Conservation (phyloP, 2,329 filamentous ascomycete species). For the Rasamsonia emersonii region DNA sequence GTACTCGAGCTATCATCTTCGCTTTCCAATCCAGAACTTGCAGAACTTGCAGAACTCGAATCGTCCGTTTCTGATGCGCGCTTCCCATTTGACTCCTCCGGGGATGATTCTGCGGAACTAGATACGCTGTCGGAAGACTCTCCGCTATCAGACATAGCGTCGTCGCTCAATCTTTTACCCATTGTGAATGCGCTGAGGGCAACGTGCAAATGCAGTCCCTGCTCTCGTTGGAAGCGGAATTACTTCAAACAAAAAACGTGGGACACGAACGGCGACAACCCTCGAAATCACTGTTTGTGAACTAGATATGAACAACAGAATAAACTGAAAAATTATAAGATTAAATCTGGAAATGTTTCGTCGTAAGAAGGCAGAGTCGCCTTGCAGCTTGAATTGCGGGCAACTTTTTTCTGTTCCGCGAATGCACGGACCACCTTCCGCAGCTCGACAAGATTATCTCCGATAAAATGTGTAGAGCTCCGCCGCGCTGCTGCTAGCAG, state of each 20-base stretch:
- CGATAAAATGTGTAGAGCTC: slow-evolving; percentile 10
- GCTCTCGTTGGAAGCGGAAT: slow-evolving; percentile 4
- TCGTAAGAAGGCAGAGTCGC: slow-evolving; percentile 3
- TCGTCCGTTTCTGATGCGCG: slow-evolving; percentile 9
- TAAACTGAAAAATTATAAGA: no score
- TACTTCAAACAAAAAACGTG: no score
- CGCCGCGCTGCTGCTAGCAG: slow-evolving; percentile 4
- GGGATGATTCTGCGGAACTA: no score
- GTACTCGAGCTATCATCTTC: no score
- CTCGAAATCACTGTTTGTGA: no score
- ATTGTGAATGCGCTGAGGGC: slow-evolving; percentile 3
- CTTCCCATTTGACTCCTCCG: slow-evolving; percentile 15
- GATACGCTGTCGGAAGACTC: slow-evolving; percentile 18
- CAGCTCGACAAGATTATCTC: slow-evolving; percentile 17
- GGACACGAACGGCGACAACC: no score
- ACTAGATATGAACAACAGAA: no score
- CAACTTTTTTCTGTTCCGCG: slow-evolving; percentile 31
- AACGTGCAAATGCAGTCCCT: neutral
- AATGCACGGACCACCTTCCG: slow-evolving; percentile 30
- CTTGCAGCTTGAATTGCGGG: slow-evolving; percentile 7
- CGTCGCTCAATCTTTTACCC: slow-evolving; percentile 15
- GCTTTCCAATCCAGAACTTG: slow-evolving; percentile 13
- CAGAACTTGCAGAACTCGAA: neutral
- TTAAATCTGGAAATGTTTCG: neutral
- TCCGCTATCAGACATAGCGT: slow-evolving; percentile 11